Percentiles rank a stretch among this genome's conserved stretches.
phyloP scores from a whole-genome alignment of 306 rosid species.

The Fragaria ananassa region DNA sequence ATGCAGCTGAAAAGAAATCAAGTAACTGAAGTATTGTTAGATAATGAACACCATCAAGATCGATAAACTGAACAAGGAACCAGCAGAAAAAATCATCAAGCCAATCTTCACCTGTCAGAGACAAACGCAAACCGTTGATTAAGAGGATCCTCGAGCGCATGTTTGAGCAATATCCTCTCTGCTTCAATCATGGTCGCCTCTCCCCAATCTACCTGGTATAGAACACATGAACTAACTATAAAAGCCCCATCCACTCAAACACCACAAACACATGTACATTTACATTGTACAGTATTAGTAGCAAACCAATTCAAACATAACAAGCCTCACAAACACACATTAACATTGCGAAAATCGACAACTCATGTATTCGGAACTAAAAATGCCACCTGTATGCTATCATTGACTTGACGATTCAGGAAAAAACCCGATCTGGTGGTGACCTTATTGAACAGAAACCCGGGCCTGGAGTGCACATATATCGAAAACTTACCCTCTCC shows the following conservation, averaged over 20 bases:
- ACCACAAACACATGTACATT: neutral
- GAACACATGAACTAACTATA: conserved; percentile 26
- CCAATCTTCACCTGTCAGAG: conserved; percentile 86
- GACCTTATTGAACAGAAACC: conserved; percentile 77
- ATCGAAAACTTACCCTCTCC: conserved; percentile 72
- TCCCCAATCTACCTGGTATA: conserved; percentile 97
- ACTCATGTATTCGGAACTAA: conserved; percentile 21
- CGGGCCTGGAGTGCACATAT: conserved; percentile 88
- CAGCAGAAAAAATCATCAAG: neutral
- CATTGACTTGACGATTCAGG: conserved; percentile 88
- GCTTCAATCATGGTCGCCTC: conserved; percentile 96
- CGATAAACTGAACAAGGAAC: neutral
- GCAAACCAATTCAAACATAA: neutral
- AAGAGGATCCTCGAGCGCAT: conserved; percentile 76
- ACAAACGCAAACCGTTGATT: conserved; percentile 93
- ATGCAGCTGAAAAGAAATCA: conserved; percentile 87
- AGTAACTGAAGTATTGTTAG: conserved; percentile 65
- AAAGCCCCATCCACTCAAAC: conserved; percentile 18
- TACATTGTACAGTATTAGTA: neutral
- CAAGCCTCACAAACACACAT: neutral
- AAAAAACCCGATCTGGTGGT: conserved; percentile 77
- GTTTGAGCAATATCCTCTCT: conserved; percentile 76
- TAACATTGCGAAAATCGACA: neutral
- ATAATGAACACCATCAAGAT: conserved; percentile 3
- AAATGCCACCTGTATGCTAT: conserved; percentile 75